Base-by-base conservation (phyloP, 441 rosid species). In the Breynia disticha region DNA sequence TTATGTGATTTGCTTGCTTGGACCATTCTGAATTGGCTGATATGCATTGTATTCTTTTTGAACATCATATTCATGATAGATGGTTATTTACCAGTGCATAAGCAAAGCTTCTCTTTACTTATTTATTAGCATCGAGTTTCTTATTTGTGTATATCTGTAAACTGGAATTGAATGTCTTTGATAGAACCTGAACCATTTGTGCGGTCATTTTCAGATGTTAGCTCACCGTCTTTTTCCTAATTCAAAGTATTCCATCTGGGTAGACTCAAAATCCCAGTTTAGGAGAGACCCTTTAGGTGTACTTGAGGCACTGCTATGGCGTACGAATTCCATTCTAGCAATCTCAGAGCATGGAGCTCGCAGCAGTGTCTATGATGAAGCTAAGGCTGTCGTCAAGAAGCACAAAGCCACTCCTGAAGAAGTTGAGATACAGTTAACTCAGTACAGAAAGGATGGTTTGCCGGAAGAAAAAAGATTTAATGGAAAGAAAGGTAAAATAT, bases 341-440 rank as follows among this genome's bases (percentile, higher is more conserved):
- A 93, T 93, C 52, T 93, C 97, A 54, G 90, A 86, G 67, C 97
- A 93, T 61, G 99, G 99, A 72, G 99, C 95, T 70, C 93, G 99
- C 53, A 78, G 96, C 55, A 93, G 82, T 43, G 90, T 93, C 57
- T 89, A 93, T 61, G 99, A 93, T 39, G 99, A 89, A 72, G 99
- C 96, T 15, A 79, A 76, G 53, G 99, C 96, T 61, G 97, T 93
- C 17, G 83, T 93, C 16, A 68, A 70, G 67, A 93, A 93, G 77
- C 81, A 93, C 65, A 93, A 93, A 79, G 99, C 99, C 49, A 74
- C 83, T 50, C 97, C 95, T 2, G 90, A 87, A 75, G 99, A 89
- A 76, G 99, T 93, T 28, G 79, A 83, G 62, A 68, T 83, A 54
- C 99, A 89, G 65, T 39, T 93, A 63, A 67, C 77, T 64, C 96